These are phyloP conservation scores for Brassica nigra DNA, from an alignment of 345 rosid genomes.

Conservation along the genomic window DNA sequence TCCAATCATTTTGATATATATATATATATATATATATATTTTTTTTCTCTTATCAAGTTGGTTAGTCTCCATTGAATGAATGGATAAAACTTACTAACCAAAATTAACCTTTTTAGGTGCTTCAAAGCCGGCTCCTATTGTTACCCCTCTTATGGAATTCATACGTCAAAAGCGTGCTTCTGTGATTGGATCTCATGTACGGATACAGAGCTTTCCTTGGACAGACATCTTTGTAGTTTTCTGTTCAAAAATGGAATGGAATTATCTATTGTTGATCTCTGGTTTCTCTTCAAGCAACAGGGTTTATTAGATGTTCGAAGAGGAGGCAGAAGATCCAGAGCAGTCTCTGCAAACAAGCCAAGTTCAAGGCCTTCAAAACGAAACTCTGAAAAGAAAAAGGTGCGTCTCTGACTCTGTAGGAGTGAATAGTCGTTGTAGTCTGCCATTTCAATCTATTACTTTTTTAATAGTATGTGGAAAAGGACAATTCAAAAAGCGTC, in stretches of 20 bases:
- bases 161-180: slow-evolving; percentile 75
- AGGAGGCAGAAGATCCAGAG: slow-evolving; percentile 52
- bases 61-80: neutral
- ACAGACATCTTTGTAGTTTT: neutral
- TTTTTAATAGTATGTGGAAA: slow-evolving; percentile 49
- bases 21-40: neutral
- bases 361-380: slow-evolving; percentile 49
- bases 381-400: slow-evolving; percentile 65
- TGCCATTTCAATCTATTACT: slow-evolving; percentile 3
- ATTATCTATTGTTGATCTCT: slow-evolving; percentile 13
- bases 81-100: neutral
- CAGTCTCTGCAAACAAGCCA: slow-evolving; percentile 44
- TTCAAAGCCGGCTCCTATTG: slow-evolving; percentile 52
- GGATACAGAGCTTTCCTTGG: neutral
- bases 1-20: neutral
- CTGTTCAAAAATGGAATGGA: neutral
- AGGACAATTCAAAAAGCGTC: slow-evolving; percentile 40
- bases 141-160: slow-evolving; percentile 84
- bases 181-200: slow-evolving; percentile 58
- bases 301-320: slow-evolving; percentile 44
- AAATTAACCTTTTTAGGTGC: slow-evolving; percentile 39
- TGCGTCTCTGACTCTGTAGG: slow-evolving; percentile 22
- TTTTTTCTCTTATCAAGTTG: neutral
- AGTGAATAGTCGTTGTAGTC: neutral
- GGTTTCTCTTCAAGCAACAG: slow-evolving; percentile 41